Base-by-base conservation (phyloP, 805 yeast species). In the Starmerella sirachaensis region DNA sequence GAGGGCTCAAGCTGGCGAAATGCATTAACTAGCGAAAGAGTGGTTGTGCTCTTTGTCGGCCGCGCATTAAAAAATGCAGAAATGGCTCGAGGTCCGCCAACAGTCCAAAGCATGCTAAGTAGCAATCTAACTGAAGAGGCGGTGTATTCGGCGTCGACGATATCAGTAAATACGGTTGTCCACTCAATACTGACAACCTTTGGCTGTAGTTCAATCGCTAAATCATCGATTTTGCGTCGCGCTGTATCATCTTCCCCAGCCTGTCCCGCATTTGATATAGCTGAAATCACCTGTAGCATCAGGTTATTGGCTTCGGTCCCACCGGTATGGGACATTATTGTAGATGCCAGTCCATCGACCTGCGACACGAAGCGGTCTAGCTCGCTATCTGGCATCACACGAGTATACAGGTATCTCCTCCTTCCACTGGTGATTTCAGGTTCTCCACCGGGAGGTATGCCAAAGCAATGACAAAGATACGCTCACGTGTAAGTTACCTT, bases 81-180 rank as follows among this genome's bases (percentile, higher is more conserved):
- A 11, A 39, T 14, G n/a, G 37, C 43, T 10, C 35, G 41, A 13
- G 43, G 39, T 5, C 46, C 46, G 26, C 42, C 42, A 11, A 42
- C 10, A 8, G 31, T 35, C 37, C 37, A 42, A 31, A 42, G 37
- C n/a, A 31, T 24, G 10, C 32, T 27, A 18, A 42, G 26, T 12
- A 29, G 35, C 13, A 33, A 25, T n/a, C 29, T 27, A 28, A 38
- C 13, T 4, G 44, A n/a, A 3, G 25, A 14, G 22, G 23, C 18
- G 6, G 38, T 29, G 28, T n/a, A 29, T 17, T 17, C 14, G 3
- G 31, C 42, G 8, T 37, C 29, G 11, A 33, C 4, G 10, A 33
- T 24, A 19, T 14, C 18, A 10, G 12, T 25, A 10, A 37, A 29
- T 1, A 21, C 29, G 9, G 16, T n/a, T 16, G 21, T 9, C 45